These are phyloP conservation scores for Plasmodium coatneyi DNA, from an alignment of 169 alveolate species.

Conservation along the genomic window DNA sequence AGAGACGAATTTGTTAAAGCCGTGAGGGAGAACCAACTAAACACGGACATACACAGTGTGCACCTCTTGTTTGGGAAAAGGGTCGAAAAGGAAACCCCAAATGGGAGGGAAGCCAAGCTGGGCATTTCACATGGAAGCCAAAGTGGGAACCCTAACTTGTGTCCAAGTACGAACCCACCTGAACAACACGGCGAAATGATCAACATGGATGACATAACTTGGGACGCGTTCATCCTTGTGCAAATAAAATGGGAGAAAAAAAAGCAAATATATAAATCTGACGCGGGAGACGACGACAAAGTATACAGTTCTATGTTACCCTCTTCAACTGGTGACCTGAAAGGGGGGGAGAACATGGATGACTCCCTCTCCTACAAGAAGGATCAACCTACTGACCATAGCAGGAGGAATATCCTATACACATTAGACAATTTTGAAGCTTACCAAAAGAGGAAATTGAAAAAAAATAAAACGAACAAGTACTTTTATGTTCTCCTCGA, in stretches of 20 bases:
- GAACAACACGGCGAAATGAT: not conserved
- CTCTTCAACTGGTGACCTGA: not conserved
- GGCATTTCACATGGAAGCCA: not conserved
- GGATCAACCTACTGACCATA: not conserved
- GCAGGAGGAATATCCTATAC: not conserved
- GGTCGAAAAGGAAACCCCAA: not conserved
- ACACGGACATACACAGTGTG: not conserved
- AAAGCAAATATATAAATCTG: not conserved
- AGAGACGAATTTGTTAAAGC: not conserved
- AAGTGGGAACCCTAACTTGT: not conserved
- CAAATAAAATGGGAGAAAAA: constrained; percentile 12
- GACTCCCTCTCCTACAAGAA: not conserved
- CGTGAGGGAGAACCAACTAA: not conserved
- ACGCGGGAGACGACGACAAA: not conserved
- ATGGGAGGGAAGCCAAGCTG: not conserved
- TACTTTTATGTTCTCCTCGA: constrained; percentile 22
- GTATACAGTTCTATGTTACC: not conserved
- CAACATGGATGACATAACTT: constrained; percentile 11
- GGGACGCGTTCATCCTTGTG: constrained; percentile 16
- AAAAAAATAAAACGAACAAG: constrained; percentile 14
- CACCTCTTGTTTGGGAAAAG: not conserved
- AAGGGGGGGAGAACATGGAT: not conserved
- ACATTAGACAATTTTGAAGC: not conserved
- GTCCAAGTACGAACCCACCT: not conserved
- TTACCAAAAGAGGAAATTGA: constrained; percentile 17